Conservation (phyloP, 176 grass and related monocot species). For the Paspalum notatum region DNA sequence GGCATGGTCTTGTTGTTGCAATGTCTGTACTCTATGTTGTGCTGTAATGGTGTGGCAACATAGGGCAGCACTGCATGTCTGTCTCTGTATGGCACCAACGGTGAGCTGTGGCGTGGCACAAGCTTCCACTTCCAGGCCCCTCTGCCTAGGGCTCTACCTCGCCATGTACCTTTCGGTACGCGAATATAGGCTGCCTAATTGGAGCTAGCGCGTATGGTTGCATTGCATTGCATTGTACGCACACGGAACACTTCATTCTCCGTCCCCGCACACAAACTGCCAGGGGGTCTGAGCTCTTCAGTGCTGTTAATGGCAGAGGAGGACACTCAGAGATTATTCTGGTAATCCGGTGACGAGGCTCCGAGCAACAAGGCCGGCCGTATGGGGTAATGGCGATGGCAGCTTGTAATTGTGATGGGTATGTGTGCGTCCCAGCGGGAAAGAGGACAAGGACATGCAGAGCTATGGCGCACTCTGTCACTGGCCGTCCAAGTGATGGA, state of each 20-base stretch:
- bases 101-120: conserved; percentile 49
- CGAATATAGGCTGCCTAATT: conserved; percentile 34
- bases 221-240: not conserved
- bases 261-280: too few relatives aligned
- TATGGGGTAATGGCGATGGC: not conserved
- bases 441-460: not conserved
- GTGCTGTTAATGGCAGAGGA: conserved; percentile 6
- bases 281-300: not conserved
- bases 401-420: conserved; percentile 11
- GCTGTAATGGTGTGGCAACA: not conserved
- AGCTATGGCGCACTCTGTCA: not conserved
- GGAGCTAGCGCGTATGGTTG: not conserved
- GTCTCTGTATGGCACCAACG: not conserved
- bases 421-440: not conserved
- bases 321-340: conserved; percentile 2
- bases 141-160: not conserved
- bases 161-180: conserved; percentile 21
- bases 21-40: conserved; percentile 7
- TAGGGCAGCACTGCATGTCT: not conserved
- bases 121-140: not conserved
- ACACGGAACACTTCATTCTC: not conserved
- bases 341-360: conserved; percentile 25
- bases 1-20: not conserved
- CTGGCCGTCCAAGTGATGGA: not conserved
- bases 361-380: not conserved